Percentiles rank a stretch among this genome's conserved stretches.
Evolutionary conservation across 106 monocot species (phyloP).

Genomic region (Apostasia ramifera): DNA sequence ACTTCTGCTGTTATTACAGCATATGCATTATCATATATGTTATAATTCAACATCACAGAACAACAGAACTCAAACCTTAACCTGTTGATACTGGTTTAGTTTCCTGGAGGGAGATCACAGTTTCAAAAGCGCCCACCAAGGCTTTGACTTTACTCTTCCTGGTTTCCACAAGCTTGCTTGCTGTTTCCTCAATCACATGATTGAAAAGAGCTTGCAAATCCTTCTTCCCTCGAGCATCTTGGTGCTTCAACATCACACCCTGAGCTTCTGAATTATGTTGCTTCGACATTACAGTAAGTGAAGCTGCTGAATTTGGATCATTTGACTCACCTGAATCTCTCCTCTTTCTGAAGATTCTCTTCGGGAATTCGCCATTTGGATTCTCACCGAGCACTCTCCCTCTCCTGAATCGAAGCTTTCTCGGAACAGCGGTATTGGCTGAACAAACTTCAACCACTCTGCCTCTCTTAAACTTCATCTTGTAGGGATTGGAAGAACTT

Average conservation of each 20-base stretch:
- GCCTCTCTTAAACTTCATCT: constrained; percentile 41
- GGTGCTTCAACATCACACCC: constrained; percentile 43
- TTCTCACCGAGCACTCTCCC: constrained; percentile 13
- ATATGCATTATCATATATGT: too few species aligned
- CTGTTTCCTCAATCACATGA: constrained; percentile 75
- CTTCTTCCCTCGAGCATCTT: constrained; percentile 58
- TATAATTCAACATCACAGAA: too few species aligned
- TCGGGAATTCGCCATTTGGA: constrained; percentile 11
- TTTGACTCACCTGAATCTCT: constrained; percentile 13
- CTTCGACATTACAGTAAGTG: neutral
- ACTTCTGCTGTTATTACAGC: too few species aligned
- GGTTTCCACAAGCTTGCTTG: constrained; percentile 62
- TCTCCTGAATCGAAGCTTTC: constrained; percentile 37
- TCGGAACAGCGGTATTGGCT: constrained; percentile 20
- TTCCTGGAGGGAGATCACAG: constrained; percentile 78
- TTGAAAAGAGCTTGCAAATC: constrained; percentile 45
- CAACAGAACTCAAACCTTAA: neutral
- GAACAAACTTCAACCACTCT: constrained; percentile 29
- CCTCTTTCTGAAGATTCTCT: constrained; percentile 25
- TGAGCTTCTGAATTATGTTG: neutral
- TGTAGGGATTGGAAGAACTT: constrained; percentile 16
- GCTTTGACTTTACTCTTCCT: constrained; percentile 92
- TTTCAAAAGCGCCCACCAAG: constrained; percentile 83
- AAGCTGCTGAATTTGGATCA: neutral
- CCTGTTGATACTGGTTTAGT: constrained; percentile 9